These are phyloP conservation scores for Populus hybrid DNA, from an alignment of 441 rosid genomes.

Conservation along the genomic window DNA sequence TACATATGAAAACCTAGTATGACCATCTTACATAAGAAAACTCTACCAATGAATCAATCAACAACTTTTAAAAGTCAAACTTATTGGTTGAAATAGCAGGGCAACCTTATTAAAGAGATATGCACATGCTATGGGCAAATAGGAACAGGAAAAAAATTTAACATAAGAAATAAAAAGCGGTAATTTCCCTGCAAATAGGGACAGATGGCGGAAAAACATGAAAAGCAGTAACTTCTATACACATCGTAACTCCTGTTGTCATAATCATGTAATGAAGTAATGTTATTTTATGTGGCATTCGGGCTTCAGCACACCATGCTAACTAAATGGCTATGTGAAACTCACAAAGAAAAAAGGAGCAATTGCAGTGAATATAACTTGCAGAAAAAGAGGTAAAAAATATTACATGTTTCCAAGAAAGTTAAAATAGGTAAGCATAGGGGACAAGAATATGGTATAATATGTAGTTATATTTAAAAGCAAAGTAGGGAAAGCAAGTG, in stretches of 20 bases:
- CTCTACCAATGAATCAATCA: background rate
- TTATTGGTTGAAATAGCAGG: background rate
- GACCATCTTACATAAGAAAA: slow-evolving; percentile 3
- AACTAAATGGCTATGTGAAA: background rate
- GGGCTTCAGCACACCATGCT: background rate
- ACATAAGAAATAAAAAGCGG: background rate
- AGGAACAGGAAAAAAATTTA: background rate
- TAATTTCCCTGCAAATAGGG: background rate
- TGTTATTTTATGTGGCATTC: background rate
- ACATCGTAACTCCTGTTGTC: background rate
- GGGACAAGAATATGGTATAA: background rate
- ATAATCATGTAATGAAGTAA: background rate
- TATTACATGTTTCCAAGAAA: background rate
- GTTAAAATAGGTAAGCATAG: background rate
- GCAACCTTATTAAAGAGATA: background rate
- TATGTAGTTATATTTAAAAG: background rate
- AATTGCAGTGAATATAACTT: background rate
- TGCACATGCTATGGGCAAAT: background rate
- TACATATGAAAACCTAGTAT: background rate
- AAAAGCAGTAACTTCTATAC: background rate
- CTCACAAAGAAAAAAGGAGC: background rate
- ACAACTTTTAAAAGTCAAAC: background rate
- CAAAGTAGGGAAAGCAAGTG: background rate
- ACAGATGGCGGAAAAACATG: background rate
- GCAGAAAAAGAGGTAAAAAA: background rate